A percentile compares a stretch with the other conserved stretches of the same genome.
Evolutionary conservation across 2,329 filamentous ascomycete genomes (phyloP).

Genomic region (Cucurbitaria berberidis): DNA sequence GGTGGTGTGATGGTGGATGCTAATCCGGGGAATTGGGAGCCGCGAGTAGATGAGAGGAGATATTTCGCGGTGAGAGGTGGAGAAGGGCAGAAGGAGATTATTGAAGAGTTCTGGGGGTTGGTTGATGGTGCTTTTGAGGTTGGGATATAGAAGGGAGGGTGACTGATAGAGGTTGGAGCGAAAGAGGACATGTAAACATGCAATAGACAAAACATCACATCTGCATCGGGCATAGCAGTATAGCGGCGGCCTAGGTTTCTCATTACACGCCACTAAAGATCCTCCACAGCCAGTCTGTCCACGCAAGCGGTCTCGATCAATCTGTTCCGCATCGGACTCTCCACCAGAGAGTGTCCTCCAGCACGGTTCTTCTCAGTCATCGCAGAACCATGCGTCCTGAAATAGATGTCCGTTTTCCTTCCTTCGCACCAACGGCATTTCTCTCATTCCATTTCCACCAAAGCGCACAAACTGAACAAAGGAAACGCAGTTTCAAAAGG

Average conservation of each 20-base stretch:
- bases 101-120: constrained; percentile 58
- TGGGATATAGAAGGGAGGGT: constrained; percentile 27
- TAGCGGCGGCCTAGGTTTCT: constrained; percentile 39
- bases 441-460: constrained; percentile 13
- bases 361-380: constrained; percentile 28
- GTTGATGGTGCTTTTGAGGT: constrained; percentile 55
- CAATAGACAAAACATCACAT: constrained; percentile 9
- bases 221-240: neutral
- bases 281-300: constrained; percentile 28
- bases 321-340: constrained; percentile 29
- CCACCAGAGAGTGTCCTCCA: constrained; percentile 31
- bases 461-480: constrained; percentile 32
- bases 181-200: neutral
- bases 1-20: constrained; percentile 75
- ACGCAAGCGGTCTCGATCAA: constrained; percentile 38
- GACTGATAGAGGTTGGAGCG: neutral
- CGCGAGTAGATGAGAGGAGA: constrained; percentile 61
- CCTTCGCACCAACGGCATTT: constrained; percentile 20
- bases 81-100: constrained; percentile 53
- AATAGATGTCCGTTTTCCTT: constrained; percentile 26
- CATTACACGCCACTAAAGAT: constrained; percentile 38
- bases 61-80: constrained; percentile 59
- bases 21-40: constrained; percentile 74
- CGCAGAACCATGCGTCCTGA: constrained; percentile 29
- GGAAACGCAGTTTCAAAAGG: constrained; percentile 41